Base-by-base conservation (phyloP, 1,284 basidiomycete species). In the Tilletia walkeri region DNA sequence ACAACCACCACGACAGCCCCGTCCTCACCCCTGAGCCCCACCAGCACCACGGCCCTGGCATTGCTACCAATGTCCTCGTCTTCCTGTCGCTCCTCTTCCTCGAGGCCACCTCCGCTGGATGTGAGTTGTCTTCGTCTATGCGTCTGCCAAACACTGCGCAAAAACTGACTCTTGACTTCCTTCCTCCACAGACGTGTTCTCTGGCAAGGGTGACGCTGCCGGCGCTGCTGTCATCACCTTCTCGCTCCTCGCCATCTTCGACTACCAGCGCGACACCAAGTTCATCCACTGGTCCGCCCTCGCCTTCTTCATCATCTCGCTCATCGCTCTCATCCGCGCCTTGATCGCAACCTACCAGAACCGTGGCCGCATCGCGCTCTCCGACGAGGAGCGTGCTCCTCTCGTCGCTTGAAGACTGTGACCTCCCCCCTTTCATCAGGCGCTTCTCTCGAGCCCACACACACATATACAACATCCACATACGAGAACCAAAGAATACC, bases 1-100 rank as follows among this genome's bases (percentile, higher is more conserved):
- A 34, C 59, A 38, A 63, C 14, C 36, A 63, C 36, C 59, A 34
- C 18, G 18, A 9, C 34, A 39, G 18, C 36, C 59, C 59, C 59
- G 39, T 41, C n/a, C 4, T 12, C 2, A 12, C 14, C 16, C 41
- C 41, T 14, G 50, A 53, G 12, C 36, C 9, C 72, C 88, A 94
- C 83, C 89, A 91, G 0, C 80, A 87, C 76, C 86, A 91, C 76
- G 84, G 84, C 54, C 89, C 93, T 0, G 93, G 93, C 36, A 85
- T 94, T 71, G 93, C 92, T 89, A 95, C 93, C 82, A 94, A 95
- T 84, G 89, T 93, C 78, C 92, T 95, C 76, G 94, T 95, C 71
- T 95, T 96, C 89, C 89, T 96, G 61, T 91, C 88, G 74, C 85
- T 92, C 88, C 89, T 96, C 86, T 95, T 96, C 90, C 90, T 97